Evolutionary conservation across 2,329 filamentous ascomycete genomes (phyloP).

Genomic region (Aspergillus proliferans): DNA sequence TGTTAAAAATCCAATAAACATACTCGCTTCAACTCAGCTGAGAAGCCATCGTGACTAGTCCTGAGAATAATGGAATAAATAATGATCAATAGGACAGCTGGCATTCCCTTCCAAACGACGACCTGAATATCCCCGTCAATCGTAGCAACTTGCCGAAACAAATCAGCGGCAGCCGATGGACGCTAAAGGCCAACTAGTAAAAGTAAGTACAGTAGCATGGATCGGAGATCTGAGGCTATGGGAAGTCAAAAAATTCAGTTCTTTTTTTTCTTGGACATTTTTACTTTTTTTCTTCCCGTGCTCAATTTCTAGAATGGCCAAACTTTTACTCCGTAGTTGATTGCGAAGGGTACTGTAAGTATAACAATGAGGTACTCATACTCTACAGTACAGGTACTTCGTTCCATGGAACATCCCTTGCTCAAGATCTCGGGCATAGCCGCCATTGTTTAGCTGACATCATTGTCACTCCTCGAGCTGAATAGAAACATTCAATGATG

Average conservation of each 20-base stretch:
- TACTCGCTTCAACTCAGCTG: too few species aligned
- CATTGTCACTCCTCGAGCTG: constrained; percentile 5
- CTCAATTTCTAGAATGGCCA: background rate
- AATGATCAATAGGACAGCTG: too few species aligned
- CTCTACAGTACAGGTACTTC: background rate
- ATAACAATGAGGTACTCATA: background rate
- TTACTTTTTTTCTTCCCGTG: background rate
- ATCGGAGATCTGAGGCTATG: background rate
- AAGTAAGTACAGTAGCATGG: background rate
- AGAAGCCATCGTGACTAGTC: too few species aligned
- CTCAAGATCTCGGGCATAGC: constrained; percentile 22
- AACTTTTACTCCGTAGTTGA: background rate
- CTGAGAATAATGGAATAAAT: too few species aligned
- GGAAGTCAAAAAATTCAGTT: background rate
- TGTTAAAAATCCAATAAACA: too few species aligned
- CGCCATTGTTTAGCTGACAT: constrained; percentile 14
- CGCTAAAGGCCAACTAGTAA: too few species aligned
- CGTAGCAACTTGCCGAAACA: too few species aligned
- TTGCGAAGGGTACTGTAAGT: too few species aligned
- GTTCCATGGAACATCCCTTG: constrained; percentile 19
- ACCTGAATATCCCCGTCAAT: too few species aligned
- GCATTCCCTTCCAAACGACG: too few species aligned
- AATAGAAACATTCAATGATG: too few species aligned
- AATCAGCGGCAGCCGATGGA: too few species aligned
- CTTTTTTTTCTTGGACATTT: background rate